These are phyloP conservation scores for Calcarisporium arbuscula DNA, from an alignment of 2,329 filamentous ascomycete species.

Conservation along the genomic window DNA sequence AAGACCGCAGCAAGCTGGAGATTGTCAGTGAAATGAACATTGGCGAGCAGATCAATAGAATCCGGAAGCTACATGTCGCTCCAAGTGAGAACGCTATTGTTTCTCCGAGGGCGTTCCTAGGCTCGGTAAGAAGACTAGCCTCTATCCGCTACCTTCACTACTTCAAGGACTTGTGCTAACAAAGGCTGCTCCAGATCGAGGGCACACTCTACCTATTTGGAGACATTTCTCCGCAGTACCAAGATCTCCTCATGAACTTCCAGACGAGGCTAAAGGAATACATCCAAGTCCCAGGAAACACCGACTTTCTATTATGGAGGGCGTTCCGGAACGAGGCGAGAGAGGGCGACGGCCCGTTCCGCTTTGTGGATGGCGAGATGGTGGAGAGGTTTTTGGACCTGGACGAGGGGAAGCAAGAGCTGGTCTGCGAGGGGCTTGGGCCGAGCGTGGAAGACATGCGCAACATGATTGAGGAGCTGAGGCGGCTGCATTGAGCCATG, in stretches of 20 bases:
- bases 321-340: conserved; percentile 69
- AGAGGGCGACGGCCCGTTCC: conserved; percentile 69
- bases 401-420: conserved; percentile 49
- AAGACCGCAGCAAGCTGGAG: conserved; percentile 65
- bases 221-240: conserved; percentile 63
- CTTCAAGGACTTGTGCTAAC: conserved; percentile 12
- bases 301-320: conserved; percentile 75
- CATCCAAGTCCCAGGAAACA: conserved; percentile 62
- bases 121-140: conserved; percentile 58
- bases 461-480: conserved; percentile 55
- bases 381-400: conserved; percentile 78
- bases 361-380: conserved; percentile 90
- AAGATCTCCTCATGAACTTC: conserved; percentile 76
- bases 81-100: conserved; percentile 60
- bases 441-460: conserved; percentile 58
- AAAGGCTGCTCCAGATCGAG: conserved; percentile 56
- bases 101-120: conserved; percentile 77
- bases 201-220: conserved; percentile 88
- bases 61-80: conserved; percentile 66
- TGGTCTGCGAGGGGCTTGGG: conserved; percentile 48
- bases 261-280: conserved; percentile 64
- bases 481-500: conserved; percentile 48
- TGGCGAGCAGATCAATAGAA: conserved; percentile 90
- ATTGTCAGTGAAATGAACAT: conserved; percentile 76
- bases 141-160: conserved; percentile 12